These are phyloP conservation scores for Immersiella caudata DNA, from an alignment of 495 filamentous ascomycete genomes.

Conservation along the genomic window DNA sequence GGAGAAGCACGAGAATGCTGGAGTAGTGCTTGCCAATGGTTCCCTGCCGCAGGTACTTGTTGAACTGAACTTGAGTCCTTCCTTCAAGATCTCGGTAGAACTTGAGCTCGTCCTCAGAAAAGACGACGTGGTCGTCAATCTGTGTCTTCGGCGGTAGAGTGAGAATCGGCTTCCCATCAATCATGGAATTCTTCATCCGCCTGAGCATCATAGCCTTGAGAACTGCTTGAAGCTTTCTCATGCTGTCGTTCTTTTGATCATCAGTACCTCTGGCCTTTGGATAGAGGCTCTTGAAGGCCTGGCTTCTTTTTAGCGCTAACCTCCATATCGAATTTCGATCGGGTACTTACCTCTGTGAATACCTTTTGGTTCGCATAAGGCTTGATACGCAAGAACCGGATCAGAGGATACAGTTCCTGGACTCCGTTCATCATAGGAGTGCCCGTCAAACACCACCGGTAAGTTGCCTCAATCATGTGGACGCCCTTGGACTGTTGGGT, in stretches of 20 bases:
- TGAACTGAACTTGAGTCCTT: constrained; percentile 69
- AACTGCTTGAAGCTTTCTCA: constrained; percentile 75
- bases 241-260: constrained; percentile 49
- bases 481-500: constrained; percentile 69
- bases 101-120: constrained; percentile 69
- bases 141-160: constrained; percentile 70
- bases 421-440: constrained; percentile 95
- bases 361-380: constrained; percentile 69
- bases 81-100: constrained; percentile 75
- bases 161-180: constrained; percentile 86
- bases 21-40: constrained; percentile 80
- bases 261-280: constrained; percentile 35
- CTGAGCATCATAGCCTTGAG: constrained; percentile 86
- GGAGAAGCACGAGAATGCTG: constrained; percentile 79
- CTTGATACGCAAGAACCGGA: constrained; percentile 78
- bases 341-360: constrained; percentile 59
- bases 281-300: constrained; percentile 41
- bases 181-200: constrained; percentile 77
- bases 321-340: background rate
- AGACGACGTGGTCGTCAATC: constrained; percentile 67
- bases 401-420: constrained; percentile 77
- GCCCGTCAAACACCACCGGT: constrained; percentile 85
- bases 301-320: background rate
- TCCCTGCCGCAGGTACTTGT: constrained; percentile 72
- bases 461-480: constrained; percentile 60